Conservation (phyloP, 2,329 filamentous ascomycete genomes). For the Plectosphaerella plurivora region DNA sequence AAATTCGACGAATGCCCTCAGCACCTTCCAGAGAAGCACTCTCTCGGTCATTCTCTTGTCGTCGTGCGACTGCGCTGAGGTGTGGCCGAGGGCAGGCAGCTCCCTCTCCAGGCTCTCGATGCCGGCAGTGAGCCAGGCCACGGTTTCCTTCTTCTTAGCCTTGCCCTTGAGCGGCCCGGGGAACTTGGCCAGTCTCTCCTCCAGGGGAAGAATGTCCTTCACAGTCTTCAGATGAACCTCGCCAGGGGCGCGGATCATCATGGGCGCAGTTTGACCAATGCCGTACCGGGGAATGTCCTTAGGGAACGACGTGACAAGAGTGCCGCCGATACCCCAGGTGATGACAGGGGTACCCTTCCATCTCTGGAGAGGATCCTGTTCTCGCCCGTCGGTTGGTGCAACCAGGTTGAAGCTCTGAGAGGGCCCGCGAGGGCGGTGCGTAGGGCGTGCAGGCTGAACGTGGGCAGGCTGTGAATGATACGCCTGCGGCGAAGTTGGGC, state of each 20-base stretch:
- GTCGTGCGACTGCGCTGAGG: constrained; percentile 47
- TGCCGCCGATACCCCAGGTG: constrained; percentile 82
- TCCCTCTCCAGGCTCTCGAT: constrained; percentile 69
- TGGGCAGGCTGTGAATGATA: constrained; percentile 15
- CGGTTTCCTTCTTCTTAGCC: constrained; percentile 89
- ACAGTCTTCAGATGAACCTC: constrained; percentile 74
- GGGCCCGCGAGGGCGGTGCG: constrained; percentile 41
- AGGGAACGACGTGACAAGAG: constrained; percentile 79
- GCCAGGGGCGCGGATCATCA: constrained; percentile 77
- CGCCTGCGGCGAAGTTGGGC: constrained; percentile 32
- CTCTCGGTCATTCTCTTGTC: constrained; percentile 76
- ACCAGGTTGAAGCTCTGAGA: constrained; percentile 56
- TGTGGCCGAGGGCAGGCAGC: constrained; percentile 39
- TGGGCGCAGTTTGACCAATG: constrained; percentile 66
- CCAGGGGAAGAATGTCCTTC: constrained; percentile 67
- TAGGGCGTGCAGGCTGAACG: constrained; percentile 20
- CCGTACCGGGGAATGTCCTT: constrained; percentile 84
- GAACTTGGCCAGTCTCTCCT: constrained; percentile 73
- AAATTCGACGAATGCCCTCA: constrained; percentile 76
- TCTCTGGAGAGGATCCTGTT: constrained; percentile 74
- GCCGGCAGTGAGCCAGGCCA: constrained; percentile 73
- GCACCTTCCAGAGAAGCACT: constrained; percentile 79
- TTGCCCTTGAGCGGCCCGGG: constrained; percentile 87
- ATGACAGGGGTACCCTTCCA: constrained; percentile 91
- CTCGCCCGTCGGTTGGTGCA: constrained; percentile 59